Percentiles rank a stretch among this genome's conserved stretches.
phyloP scores from a whole-genome alignment of 2,329 filamentous ascomycete genomes.

The Aspergillus flavus region DNA sequence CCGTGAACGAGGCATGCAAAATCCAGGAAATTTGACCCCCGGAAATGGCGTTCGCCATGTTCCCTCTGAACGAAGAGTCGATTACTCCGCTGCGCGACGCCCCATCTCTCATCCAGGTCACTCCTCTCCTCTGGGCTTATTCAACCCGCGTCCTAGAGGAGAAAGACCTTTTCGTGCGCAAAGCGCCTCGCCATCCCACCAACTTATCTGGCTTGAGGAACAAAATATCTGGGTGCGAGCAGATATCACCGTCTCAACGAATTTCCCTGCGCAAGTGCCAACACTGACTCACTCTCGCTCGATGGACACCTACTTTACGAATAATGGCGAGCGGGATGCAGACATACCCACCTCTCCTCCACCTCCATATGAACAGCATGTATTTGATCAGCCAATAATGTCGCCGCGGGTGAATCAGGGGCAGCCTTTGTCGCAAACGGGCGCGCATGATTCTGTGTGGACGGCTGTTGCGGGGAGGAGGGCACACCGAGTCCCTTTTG shows the following conservation, averaged over 20 bases:
- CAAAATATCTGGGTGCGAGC: slow-evolving; percentile 31
- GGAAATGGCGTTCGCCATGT: background rate
- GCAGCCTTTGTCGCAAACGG: background rate
- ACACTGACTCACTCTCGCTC: slow-evolving; percentile 5
- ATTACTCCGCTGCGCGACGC: slow-evolving; percentile 1
- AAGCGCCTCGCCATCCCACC: slow-evolving; percentile 15
- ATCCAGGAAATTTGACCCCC: background rate
- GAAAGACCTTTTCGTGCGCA: slow-evolving; percentile 3
- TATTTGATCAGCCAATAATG: slow-evolving; percentile 20
- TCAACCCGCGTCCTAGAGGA: background rate
- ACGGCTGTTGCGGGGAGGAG: background rate
- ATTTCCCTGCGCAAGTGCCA: background rate
- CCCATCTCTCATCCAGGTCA: slow-evolving; percentile 2
- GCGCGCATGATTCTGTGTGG: slow-evolving; percentile 1
- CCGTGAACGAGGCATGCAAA: background rate
- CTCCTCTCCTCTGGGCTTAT: background rate
- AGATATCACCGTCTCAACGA: slow-evolving; percentile 10
- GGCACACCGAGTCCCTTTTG: background rate
- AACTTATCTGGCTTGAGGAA: slow-evolving; percentile 35
- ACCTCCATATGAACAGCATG: slow-evolving; percentile 33
- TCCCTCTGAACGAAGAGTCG: background rate
- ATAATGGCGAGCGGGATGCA: background rate
- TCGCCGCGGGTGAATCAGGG: background rate
- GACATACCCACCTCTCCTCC: slow-evolving; percentile 16
- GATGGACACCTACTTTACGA: slow-evolving; percentile 9